Evolutionary conservation across 345 rosid genomes (phyloP).

Genomic region (Garcia nutans): DNA sequence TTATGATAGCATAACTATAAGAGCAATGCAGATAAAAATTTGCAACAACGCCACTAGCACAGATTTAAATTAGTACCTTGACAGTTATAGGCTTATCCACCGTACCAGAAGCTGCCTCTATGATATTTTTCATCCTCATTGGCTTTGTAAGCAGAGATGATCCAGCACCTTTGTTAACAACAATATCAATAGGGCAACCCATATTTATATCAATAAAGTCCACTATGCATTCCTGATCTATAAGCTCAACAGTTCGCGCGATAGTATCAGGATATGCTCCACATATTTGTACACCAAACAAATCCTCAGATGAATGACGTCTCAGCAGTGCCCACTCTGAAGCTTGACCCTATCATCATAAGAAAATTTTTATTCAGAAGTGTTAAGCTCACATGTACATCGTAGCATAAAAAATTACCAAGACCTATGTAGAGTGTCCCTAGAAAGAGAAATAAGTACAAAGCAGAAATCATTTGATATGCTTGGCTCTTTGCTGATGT

Average conservation of each 20-base stretch:
- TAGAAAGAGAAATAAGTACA: background rate
- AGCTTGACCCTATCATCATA: conserved; percentile 72
- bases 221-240: conserved; percentile 68
- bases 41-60: background rate
- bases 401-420: background rate
- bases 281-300: conserved; percentile 97
- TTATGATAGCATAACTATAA: background rate
- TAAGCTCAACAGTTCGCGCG: conserved; percentile 73
- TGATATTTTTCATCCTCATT: conserved; percentile 69
- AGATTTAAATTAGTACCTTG: conserved; percentile 49
- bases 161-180: conserved; percentile 93
- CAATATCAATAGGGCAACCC: conserved; percentile 96
- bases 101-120: conserved; percentile 65
- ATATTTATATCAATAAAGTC: conserved; percentile 96
- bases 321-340: conserved; percentile 98
- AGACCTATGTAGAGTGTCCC: background rate
- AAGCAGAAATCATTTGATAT: background rate
- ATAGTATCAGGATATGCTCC: conserved; percentile 71
- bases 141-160: conserved; percentile 85
- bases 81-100: conserved; percentile 81
- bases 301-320: conserved; percentile 80
- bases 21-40: conserved; percentile 2
- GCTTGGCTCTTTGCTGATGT: background rate
- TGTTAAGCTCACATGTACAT: background rate
- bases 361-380: background rate